A percentile compares a stretch with the other conserved stretches of the same genome.
These are phyloP conservation scores for Ceratocystis cacaofunesta DNA, from an alignment of 2,329 filamentous ascomycete genomes.

Conservation along the genomic window DNA sequence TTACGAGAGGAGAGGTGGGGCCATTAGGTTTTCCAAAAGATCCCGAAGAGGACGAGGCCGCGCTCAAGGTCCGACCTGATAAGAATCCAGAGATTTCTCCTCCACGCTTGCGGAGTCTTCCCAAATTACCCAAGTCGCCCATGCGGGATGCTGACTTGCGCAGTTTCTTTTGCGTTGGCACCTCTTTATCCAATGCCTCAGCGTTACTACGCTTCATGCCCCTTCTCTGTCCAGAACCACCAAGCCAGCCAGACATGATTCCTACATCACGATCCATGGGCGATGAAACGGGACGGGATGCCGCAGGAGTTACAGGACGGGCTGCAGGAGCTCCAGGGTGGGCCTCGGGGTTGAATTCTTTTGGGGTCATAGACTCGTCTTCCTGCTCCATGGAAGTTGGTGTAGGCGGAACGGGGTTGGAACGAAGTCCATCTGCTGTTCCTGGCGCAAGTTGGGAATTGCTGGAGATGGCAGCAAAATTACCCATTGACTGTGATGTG, in stretches of 20 bases:
- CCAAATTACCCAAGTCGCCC: slow-evolving; percentile 27
- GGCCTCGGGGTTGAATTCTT: slow-evolving; percentile 16
- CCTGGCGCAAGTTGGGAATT: slow-evolving; percentile 8
- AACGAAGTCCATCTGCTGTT: slow-evolving; percentile 12
- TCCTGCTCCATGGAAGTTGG: slow-evolving; percentile 11
- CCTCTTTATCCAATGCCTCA: slow-evolving; percentile 25
- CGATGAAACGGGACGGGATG: slow-evolving; percentile 19
- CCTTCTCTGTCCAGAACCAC: slow-evolving; percentile 22
- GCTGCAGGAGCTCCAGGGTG: slow-evolving; percentile 18
- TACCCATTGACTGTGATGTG: slow-evolving; percentile 14
- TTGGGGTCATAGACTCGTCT: slow-evolving; percentile 10
- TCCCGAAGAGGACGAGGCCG: slow-evolving; percentile 22
- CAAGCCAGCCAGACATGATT: slow-evolving; percentile 1
- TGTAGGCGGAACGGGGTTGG: slow-evolving; percentile 15
- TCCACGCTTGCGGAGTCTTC: slow-evolving; percentile 24
- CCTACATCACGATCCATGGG: slow-evolving; percentile 16
- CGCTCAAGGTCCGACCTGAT: slow-evolving; percentile 17
- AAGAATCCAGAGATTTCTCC: slow-evolving; percentile 15
- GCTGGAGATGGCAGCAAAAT: slow-evolving; percentile 14
- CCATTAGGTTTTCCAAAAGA: slow-evolving; percentile 17
- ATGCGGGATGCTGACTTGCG: slow-evolving; percentile 35
- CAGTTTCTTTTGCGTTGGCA: slow-evolving; percentile 32
- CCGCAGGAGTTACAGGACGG: slow-evolving; percentile 10
- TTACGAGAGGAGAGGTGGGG: slow-evolving; percentile 14
- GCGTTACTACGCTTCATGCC: slow-evolving; percentile 38